Evolutionary conservation across 108 stramenopile genomes (phyloP).

Genomic region (Cyclostephanos tholiformis): DNA sequence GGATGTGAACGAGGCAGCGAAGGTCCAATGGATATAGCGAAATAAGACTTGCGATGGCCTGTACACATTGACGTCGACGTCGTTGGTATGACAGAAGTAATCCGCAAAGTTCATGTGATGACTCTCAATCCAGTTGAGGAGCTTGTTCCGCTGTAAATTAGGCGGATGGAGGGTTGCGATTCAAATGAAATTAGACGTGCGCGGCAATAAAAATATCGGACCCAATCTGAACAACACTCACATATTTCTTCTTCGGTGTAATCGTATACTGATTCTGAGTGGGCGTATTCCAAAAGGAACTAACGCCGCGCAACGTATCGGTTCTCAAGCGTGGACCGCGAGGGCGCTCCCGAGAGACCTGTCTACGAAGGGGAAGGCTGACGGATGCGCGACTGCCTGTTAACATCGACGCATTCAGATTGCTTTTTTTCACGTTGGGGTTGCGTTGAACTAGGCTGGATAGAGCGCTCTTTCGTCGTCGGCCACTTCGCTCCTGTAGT

Average conservation of each 20-base stretch:
- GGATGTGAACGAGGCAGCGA: conserved; percentile 18
- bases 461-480: not conserved
- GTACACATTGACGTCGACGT: conserved; percentile 32
- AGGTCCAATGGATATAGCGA: conserved; percentile 50
- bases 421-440: no score
- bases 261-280: conserved; percentile 7
- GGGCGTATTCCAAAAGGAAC: not conserved
- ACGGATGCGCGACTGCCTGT: not conserved
- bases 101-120: conserved; percentile 10
- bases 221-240: conserved; percentile 2
- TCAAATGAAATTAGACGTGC: no score
- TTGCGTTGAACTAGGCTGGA: not conserved
- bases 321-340: not conserved
- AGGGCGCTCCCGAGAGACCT: not conserved
- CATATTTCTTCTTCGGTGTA: conserved; percentile 9
- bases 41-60: conserved; percentile 27
- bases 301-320: conserved; percentile 3
- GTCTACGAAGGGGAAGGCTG: no score
- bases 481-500: not conserved
- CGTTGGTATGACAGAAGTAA: not conserved
- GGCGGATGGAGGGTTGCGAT: no score
- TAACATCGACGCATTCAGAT: no score
- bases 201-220: not conserved
- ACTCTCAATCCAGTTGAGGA: conserved; percentile 13
- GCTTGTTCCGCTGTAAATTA: no score